phyloP scores from a whole-genome alignment of 179 eudicot genomes.

The Silene noctiflora region DNA sequence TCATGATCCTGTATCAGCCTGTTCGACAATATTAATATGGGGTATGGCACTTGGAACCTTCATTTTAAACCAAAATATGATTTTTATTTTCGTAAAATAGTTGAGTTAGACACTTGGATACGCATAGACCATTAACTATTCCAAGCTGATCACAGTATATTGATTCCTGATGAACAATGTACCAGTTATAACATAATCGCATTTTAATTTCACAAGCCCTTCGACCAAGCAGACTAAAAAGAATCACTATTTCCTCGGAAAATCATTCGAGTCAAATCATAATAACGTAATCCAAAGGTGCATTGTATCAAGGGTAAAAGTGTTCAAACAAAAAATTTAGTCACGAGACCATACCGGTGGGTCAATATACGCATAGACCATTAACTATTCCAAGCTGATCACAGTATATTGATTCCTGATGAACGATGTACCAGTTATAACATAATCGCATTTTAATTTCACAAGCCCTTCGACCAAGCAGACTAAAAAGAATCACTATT shows the following conservation, averaged over 20 bases:
- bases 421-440: not conserved
- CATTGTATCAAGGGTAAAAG: constrained; percentile 2
- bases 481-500: not conserved
- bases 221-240: not conserved
- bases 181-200: not conserved
- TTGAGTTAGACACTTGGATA: too few species aligned
- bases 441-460: not conserved
- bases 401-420: not conserved
- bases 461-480: not conserved
- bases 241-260: not conserved
- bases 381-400: not conserved
- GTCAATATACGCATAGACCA: not conserved
- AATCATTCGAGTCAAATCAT: not conserved
- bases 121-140: constrained; percentile 2
- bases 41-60: too few species aligned
- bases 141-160: not conserved
- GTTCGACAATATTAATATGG: too few species aligned
- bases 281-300: not conserved
- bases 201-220: not conserved
- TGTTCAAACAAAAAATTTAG: too few species aligned
- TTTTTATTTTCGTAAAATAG: too few species aligned
- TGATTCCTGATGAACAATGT: not conserved
- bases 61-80: too few species aligned
- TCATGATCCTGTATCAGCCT: too few species aligned
- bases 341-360: too few species aligned